A percentile compares a stretch with the other conserved stretches of the same genome.
These are phyloP conservation scores for Juglanconis juglandina DNA, from an alignment of 2,329 filamentous ascomycete species.

Conservation along the genomic window DNA sequence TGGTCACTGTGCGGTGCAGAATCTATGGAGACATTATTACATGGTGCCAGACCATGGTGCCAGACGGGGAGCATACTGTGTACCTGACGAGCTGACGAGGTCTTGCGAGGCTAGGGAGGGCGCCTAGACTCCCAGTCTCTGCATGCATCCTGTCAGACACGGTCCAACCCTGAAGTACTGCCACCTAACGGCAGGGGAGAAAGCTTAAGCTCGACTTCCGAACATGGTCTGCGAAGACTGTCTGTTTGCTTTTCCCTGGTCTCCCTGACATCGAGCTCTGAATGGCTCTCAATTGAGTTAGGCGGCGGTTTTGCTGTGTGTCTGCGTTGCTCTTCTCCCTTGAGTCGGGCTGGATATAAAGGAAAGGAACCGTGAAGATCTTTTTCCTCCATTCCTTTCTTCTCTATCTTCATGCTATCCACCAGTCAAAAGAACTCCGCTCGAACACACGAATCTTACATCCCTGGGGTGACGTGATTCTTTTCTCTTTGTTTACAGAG, in stretches of 20 bases:
- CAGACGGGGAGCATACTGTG: slow-evolving; percentile 2
- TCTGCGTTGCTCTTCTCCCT: slow-evolving; percentile 1
- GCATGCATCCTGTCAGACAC: slow-evolving; percentile 12
- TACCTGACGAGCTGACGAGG: no score
- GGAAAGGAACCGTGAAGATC: slow-evolving; percentile 4
- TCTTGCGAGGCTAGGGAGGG: slow-evolving; percentile 1
- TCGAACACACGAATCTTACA: not conserved
- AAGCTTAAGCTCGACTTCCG: slow-evolving; percentile 12
- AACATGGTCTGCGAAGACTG: slow-evolving; percentile 10
- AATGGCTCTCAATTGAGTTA: slow-evolving; percentile 2
- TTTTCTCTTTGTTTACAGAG: not conserved
- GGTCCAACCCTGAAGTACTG: slow-evolving; percentile 7
- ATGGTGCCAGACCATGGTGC: no score
- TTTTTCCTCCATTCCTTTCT: not conserved
- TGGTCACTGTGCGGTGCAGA: not conserved
- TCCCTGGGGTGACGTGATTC: not conserved
- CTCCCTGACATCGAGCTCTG: slow-evolving; percentile 9
- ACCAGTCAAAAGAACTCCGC: not conserved
- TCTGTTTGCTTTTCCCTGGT: slow-evolving; percentile 9
- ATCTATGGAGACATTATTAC: slow-evolving; percentile 4
- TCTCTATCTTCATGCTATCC: not conserved
- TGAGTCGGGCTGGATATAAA: slow-evolving; percentile 13
- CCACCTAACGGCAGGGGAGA: slow-evolving; percentile 4
- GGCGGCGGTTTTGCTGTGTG: not conserved
- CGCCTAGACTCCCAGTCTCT: not conserved